These are phyloP conservation scores for Botrytis porri DNA, from an alignment of 2,329 filamentous ascomycete species.

Conservation along the genomic window DNA sequence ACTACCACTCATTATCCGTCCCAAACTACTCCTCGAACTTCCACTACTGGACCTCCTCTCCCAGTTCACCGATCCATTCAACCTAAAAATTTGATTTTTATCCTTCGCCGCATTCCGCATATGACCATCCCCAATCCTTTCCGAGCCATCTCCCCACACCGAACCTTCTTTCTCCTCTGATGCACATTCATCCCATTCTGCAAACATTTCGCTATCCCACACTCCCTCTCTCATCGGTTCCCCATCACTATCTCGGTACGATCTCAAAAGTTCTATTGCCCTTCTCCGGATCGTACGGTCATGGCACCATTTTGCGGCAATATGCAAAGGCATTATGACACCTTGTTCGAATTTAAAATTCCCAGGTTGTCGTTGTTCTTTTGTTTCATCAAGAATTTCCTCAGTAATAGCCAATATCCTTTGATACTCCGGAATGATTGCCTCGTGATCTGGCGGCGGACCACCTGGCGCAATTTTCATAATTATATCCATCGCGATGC, in stretches of 20 bases:
- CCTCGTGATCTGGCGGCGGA: neutral
- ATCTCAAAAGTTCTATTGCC: constrained; percentile 4
- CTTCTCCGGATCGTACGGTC: neutral
- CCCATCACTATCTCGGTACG: constrained; percentile 2
- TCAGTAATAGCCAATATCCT: neutral
- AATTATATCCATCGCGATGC: constrained; percentile 1
- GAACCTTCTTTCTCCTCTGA: neutral
- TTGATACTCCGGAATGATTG: neutral
- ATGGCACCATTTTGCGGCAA: constrained; percentile 5
- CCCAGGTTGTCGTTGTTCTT: constrained; percentile 5
- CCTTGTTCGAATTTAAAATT: constrained; percentile 13
- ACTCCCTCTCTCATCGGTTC: constrained; percentile 13
- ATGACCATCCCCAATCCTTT: constrained; percentile 6
- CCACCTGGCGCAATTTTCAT: neutral
- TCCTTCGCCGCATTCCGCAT: constrained; percentile 14
- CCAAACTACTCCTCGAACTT: neutral
- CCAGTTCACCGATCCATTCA: neutral
- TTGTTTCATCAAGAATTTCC: neutral
- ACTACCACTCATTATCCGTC: neutral
- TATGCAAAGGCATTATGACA: constrained; percentile 12
- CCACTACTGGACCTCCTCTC: neutral
- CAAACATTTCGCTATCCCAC: constrained; percentile 10
- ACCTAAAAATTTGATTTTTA: neutral
- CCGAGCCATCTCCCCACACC: constrained; percentile 1
- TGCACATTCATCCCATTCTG: constrained; percentile 6